These are phyloP conservation scores for Spergularia marina DNA, from an alignment of 148 eudicot species.

Conservation along the genomic window DNA sequence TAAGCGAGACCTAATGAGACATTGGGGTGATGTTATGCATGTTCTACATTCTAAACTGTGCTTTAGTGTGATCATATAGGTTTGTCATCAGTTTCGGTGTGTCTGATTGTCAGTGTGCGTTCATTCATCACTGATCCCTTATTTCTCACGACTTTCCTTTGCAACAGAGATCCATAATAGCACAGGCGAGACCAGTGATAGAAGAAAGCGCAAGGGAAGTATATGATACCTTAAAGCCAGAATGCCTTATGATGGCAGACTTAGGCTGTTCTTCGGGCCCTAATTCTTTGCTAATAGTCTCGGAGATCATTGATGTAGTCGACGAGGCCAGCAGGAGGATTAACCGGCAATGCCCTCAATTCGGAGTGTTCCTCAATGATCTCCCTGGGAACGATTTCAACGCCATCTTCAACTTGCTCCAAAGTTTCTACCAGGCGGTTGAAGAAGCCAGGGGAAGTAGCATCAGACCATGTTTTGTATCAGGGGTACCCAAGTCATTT, in stretches of 20 bases:
- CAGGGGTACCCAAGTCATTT: constrained; percentile 64
- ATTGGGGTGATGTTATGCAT: too few relatives aligned
- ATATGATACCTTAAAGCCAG: constrained; percentile 15
- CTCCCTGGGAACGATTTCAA: constrained; percentile 53
- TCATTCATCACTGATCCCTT: too few relatives aligned
- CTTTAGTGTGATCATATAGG: too few relatives aligned
- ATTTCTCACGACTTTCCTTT: too few relatives aligned
- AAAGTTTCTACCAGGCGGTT: constrained; percentile 15
- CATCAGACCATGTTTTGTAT: constrained; percentile 35
- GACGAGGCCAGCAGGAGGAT: constrained; percentile 13
- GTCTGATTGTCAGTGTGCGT: too few relatives aligned
- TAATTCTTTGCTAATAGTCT: constrained; percentile 32
- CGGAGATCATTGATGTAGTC: constrained; percentile 30
- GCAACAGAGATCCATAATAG: constrained; percentile 21
- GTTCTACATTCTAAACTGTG: too few relatives aligned
- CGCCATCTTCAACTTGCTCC: constrained; percentile 30
- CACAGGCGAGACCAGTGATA: constrained; percentile 14
- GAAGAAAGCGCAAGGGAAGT: constrained; percentile 28
- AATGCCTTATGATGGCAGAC: constrained; percentile 46
- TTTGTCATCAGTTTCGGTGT: too few relatives aligned
- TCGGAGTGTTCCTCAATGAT: constrained; percentile 53
- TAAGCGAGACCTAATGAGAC: too few relatives aligned
- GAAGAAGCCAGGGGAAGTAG: constrained; percentile 17
- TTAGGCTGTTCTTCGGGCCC: constrained; percentile 73
- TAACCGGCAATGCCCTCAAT: constrained; percentile 30